Conservation (phyloP, 768 basidiomycete species). For the Scleroderma bovista region DNA sequence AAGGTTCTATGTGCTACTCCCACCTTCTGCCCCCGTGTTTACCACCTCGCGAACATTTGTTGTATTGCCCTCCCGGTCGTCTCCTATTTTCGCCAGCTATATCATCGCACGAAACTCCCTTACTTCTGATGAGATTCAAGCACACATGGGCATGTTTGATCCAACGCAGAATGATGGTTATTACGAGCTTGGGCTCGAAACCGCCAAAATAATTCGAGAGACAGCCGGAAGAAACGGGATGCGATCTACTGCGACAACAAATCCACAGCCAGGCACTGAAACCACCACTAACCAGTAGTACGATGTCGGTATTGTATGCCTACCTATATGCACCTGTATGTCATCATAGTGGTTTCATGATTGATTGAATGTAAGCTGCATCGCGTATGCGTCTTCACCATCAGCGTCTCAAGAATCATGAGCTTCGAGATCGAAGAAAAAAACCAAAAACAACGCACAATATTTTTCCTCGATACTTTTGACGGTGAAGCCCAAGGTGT, state of each 20-base stretch:
- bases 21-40: slow-evolving; percentile 57
- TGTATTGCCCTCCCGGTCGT: slow-evolving; percentile 54
- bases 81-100: slow-evolving; percentile 50
- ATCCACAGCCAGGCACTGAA: not conserved
- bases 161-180: slow-evolving; percentile 83
- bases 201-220: slow-evolving; percentile 56
- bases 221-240: slow-evolving; percentile 32
- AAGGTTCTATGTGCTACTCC: slow-evolving; percentile 80
- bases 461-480: slow-evolving; percentile 84
- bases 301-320: too few relatives aligned
- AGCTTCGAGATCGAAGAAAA: slow-evolving; percentile 4
- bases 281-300: slow-evolving; percentile 3
- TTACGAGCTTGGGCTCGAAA: slow-evolving; percentile 73
- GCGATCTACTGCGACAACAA: not conserved
- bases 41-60: slow-evolving; percentile 67
- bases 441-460: slow-evolving; percentile 50
- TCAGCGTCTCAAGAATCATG: slow-evolving; percentile 65
- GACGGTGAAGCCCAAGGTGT: slow-evolving; percentile 86
- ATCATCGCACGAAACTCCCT: slow-evolving; percentile 58
- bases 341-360: slow-evolving; percentile 7
- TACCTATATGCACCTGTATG: slow-evolving; percentile 2
- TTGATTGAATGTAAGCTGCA: slow-evolving; percentile 61
- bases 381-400: slow-evolving; percentile 91
- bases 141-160: slow-evolving; percentile 87
- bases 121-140: slow-evolving; percentile 72